Percentiles rank a stretch among this genome's conserved stretches.
Evolutionary conservation across 2,329 filamentous ascomycete species (phyloP).

Genomic region (Monosporascus ibericus): DNA sequence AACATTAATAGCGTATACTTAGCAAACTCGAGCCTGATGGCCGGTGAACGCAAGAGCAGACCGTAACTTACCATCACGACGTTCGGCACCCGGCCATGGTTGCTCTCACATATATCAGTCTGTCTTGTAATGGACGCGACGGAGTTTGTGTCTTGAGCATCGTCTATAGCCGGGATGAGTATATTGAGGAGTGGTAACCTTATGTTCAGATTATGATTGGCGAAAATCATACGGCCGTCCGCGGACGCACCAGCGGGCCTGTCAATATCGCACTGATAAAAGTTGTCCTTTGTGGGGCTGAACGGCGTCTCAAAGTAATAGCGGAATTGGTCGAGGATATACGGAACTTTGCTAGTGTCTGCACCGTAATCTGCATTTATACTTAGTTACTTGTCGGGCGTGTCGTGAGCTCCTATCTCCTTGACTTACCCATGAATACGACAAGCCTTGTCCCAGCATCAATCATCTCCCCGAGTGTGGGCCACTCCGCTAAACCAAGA

Average conservation of each 20-base stretch:
- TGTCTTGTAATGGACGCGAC: conserved; percentile 39
- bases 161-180: conserved; percentile 25
- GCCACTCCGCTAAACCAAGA: conserved; percentile 51
- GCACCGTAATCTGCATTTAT: conserved; percentile 52
- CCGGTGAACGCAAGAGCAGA: neutral
- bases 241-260: conserved; percentile 44
- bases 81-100: conserved; percentile 27
- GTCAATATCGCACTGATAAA: conserved; percentile 60
- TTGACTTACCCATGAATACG: conserved; percentile 58
- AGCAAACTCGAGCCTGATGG: neutral
- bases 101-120: conserved; percentile 24
- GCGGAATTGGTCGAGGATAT: conserved; percentile 57
- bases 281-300: conserved; percentile 52
- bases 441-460: conserved; percentile 56
- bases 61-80: conserved; percentile 30
- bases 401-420: neutral
- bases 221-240: conserved; percentile 36
- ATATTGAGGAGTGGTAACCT: conserved; percentile 25
- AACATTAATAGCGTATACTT: conserved; percentile 4
- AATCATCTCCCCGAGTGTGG: conserved; percentile 64
- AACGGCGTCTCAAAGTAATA: conserved; percentile 70
- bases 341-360: conserved; percentile 45
- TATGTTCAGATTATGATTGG: conserved; percentile 34
- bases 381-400: conserved; percentile 8
- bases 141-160: conserved; percentile 39